Evolutionary conservation across 768 basidiomycete species (phyloP), one percentile per base, ranked within the genome.

Genomic region (Melanogaster broomeanus): DNA sequence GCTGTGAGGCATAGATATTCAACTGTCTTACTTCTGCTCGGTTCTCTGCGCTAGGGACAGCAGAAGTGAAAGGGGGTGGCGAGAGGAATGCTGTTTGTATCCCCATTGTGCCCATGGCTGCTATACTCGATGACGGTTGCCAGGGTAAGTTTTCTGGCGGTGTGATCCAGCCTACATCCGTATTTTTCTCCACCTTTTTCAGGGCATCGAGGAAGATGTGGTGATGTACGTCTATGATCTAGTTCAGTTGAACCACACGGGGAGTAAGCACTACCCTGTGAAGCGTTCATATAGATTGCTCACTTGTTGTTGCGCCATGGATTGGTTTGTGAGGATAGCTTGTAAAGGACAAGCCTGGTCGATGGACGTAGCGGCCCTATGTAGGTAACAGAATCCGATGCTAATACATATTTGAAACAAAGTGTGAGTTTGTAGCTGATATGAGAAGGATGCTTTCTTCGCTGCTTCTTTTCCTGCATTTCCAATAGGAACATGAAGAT

Each of bases 141-240:
- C 88, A 89, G 16, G 86, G 86, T 24, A 88, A 64, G 60, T 84
- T 83, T 56, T 77, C 87, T 33, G 70, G 56, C 1, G 88, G 86
- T 1, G 84, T 81, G 48, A 68, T 73, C 81, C 83, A 90, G 18
- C 87, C 86, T 19, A 84, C 63, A 11, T 72, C 60, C 11, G 63
- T 52, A 52, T 81, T 82, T 34, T 66, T 67, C 22, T 69, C 69
- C 24, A 61, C 67, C 58, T 87, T 85, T 53, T 75, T 54, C 41
- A 83, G 66, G 42, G 76, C 72, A 15, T 76, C 63, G 3, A 85
- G 77, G 59, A 90, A 88, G 62, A 81, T 81, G 61, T 90, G 88
- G 67, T 90, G 88, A 61, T 91, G 88, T n/a, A 89, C 69, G 64
- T 91, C 88, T 58, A 91, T 56, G 34, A 59, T 61, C 37, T 13